Conservation (phyloP, 2,329 filamentous ascomycete genomes). For the Fonsecaea pedrosoi region DNA sequence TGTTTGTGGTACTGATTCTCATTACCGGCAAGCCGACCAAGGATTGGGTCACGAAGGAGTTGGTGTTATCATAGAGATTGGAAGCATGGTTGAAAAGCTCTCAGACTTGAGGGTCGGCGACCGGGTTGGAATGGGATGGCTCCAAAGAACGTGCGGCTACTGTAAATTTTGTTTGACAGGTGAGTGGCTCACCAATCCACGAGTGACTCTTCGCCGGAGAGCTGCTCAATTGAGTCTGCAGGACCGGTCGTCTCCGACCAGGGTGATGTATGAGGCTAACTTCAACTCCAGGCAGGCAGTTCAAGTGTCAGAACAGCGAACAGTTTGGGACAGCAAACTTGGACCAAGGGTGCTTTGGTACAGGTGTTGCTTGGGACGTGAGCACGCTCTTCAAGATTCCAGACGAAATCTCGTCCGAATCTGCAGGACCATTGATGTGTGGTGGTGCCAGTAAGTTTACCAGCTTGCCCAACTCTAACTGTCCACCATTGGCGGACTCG, state of each 20-base stretch:
- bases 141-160: conserved; percentile 34
- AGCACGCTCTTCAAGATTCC: conserved; percentile 35
- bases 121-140: conserved; percentile 38
- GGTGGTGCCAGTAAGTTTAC: conserved; percentile 32
- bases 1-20: conserved; percentile 37
- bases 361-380: conserved; percentile 36
- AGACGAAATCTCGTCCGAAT: conserved; percentile 27
- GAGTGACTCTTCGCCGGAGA: not conserved
- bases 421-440: conserved; percentile 35
- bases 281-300: conserved; percentile 40
- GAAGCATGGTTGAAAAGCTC: conserved; percentile 30
- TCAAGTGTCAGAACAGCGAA: conserved; percentile 38
- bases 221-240: not conserved
- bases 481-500: not conserved
- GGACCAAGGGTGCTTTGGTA: conserved; percentile 37
- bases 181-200: conserved; percentile 14
- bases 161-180: conserved; percentile 40
- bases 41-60: conserved; percentile 42
- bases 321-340: conserved; percentile 32
- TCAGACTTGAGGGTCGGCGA: conserved; percentile 36
- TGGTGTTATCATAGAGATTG: conserved; percentile 39
- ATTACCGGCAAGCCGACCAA: conserved; percentile 31
- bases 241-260: not conserved
- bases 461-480: not conserved
- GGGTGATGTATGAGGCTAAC: not conserved